Evolutionary conservation across 257 asterid species (phyloP), one percentile per base, ranked within the genome.

Genomic region (Pogostemon cablin): DNA sequence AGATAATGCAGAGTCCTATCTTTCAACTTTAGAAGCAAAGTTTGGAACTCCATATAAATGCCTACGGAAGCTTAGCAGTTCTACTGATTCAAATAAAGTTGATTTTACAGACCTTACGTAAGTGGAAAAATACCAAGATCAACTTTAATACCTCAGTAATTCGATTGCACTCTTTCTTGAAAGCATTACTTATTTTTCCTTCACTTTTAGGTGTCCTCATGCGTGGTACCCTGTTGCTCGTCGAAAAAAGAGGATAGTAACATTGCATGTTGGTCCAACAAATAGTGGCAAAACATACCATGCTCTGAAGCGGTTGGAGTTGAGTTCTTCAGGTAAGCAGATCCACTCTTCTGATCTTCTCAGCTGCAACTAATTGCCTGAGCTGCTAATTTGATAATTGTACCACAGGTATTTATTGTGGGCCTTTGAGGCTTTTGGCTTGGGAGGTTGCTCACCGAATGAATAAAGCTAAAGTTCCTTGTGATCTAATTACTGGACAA

Each of bases 41-140:
- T 44, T 75, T 9, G 75, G 80, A 74, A 70, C 68, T 76, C 66
- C 85, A 52, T 75, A 62, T 64, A 68, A 57, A 70, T 77, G 81
- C 75, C 46, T 77, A 25, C 79, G 88, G 79, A 79, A 80, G 76
- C 77, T 82, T 75, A 82, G 90, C 79, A 81, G 85, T 80, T 82
- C 81, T 43, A 69, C 66, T 44, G 64, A 72, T 11, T 32, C 71
- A 7, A 68, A 48, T 6, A 89, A 81, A 55, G 64, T 85, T 77
- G 98, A 93, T 83, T 85, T 86, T 72, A 91, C 96, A 50, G 97
- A 93, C 81, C 96, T 93, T 43, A 93, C 93, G 99, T 93, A 85
- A 86, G 88, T 72, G 52, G 56, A 48, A 55, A 11, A n/a, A 3
- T 47, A 53, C 40, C 46, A 56, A 20, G 25, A 44, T 81, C 68